Evolutionary conservation across 768 basidiomycete genomes (phyloP), one percentile per base, ranked within the genome.

Genomic region (Hypholoma fasciculare): DNA sequence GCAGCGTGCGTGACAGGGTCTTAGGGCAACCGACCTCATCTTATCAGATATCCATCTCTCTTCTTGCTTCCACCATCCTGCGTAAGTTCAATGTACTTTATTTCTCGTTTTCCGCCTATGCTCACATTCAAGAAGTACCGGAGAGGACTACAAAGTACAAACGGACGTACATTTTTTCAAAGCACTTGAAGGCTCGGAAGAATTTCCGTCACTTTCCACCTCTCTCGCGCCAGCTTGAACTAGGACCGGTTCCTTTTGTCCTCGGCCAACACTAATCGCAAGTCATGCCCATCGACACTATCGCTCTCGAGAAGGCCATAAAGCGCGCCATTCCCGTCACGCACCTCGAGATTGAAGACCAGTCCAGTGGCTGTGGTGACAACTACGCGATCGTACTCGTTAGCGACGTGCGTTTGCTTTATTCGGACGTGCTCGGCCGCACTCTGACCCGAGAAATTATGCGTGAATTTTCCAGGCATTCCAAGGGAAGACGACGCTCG

Each of bases 311-410:
- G 68, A 69, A 73, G 34, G 82, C 85, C 17, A 84, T 93, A 60
- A 83, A 85, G 59, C 71, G 74, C n/a, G 81, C 82, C 1, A 80
- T 92, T 51, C 80, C 83, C 1, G 82, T 92, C 40, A 69, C 75
- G 2, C 85, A 90, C 65, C 79, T 93, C 13, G 82, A 91, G 65
- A 86, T 94, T 50, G 76, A 86, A 62, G 92, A 94, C 69, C 81
- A 83, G 62, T 92, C 90, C 0, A 89, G 78, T 62, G 91, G 91
- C 6, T 94, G 92, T 63, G 92, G 92, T 2, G 85, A 91, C 61
- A 92, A 78, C 69, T 94, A 91, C 65, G 74, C 84, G 0, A 79
- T 94, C 27, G 66, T 89, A 26, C 78, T 94, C 30, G 91, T 94
- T 63, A 92, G 90, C 75, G 84, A 88, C 67, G 89, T 88, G 59